Evolutionary conservation across 768 basidiomycete genomes (phyloP), one percentile per base, ranked within the genome.

Genomic region (Russula griseocarnosa): DNA sequence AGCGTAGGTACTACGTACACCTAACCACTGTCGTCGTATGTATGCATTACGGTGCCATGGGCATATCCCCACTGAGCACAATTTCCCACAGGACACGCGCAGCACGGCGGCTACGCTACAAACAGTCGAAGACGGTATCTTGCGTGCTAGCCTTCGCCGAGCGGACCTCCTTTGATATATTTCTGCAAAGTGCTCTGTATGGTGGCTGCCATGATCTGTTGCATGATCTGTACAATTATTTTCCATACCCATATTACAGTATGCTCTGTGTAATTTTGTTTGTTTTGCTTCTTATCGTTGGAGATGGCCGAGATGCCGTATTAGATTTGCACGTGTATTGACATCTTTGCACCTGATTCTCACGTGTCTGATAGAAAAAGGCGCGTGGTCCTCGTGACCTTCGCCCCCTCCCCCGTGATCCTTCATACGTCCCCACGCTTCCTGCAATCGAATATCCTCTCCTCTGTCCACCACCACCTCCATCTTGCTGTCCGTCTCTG

Each of bases 1-100:
- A 82, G 47, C 81, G 90, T 5, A 81, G 83, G 0, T 89, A 89
- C 73, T 87, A 84, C 68, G 79, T 86, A 58, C 86, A 90, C 76
- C 78, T 87, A 44, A 92, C 90, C 40, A 87, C 88, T 55, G 87
- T 90, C 55, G 83, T 91, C 66, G 89, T 91, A 71, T 74, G 87
- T 79, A 30, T 66, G 22, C 28, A 5, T 42, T 55, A 44, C 57
- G 16, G 40, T 61, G 34, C 42, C 38, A 32, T 50, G 40, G 58
- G 24, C 16, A 40, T 56, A 52, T 2, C 55, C 36, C 30, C 22
- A 14, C 51, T 65, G 28, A 60, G 59, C 61, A 60, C 63, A 14
- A 60, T 60, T 61, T 49, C 20, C 18, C 59, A 42, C 70, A 91
- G 89, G 88, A 92, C 68, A 90, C 87, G 1, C 79, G 82, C 67